phyloP scores from a whole-genome alignment of 2,329 filamentous ascomycete genomes.

The Fusarium xylarioides region DNA sequence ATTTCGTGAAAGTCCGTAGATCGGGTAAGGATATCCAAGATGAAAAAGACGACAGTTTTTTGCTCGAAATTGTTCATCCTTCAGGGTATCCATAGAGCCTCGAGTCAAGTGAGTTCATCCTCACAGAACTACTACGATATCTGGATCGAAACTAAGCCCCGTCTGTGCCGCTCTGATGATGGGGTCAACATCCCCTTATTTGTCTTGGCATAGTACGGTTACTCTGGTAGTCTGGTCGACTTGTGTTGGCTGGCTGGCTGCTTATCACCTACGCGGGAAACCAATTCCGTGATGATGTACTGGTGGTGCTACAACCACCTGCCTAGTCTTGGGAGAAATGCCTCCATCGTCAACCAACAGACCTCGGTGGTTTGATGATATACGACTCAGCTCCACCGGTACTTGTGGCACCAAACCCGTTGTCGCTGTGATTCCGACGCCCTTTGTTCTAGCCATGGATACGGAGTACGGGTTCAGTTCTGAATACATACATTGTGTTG shows the following conservation, averaged over 20 bases:
- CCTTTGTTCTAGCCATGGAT: not conserved
- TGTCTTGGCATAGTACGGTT: constrained; percentile 17
- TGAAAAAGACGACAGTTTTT: not conserved
- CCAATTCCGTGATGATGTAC: constrained; percentile 14
- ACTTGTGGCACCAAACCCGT: constrained; percentile 26
- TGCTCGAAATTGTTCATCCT: not conserved
- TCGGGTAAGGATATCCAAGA: constrained; percentile 29
- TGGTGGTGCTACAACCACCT: not conserved
- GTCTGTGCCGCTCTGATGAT: constrained; percentile 22
- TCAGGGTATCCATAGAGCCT: not conserved
- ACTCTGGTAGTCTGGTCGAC: constrained; percentile 13
- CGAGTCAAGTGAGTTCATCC: constrained; percentile 6
- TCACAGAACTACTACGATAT: not conserved
- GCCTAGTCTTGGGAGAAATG: not conserved
- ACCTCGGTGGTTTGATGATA: constrained; percentile 14
- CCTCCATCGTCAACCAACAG: constrained; percentile 1
- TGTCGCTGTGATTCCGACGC: constrained; percentile 30
- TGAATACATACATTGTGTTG: constrained; percentile 9
- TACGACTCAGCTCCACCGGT: constrained; percentile 29
- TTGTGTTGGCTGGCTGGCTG: constrained; percentile 9
- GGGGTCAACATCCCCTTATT: constrained; percentile 8
- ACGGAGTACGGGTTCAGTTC: not conserved
- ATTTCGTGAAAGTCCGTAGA: constrained; percentile 19
- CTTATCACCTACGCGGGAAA: constrained; percentile 26
- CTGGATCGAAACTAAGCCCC: constrained; percentile 1